A percentile compares a stretch with the other conserved stretches of the same genome.
Conservation (phyloP, 371 early-diverging fungal genomes). For the Circinella minor region DNA sequence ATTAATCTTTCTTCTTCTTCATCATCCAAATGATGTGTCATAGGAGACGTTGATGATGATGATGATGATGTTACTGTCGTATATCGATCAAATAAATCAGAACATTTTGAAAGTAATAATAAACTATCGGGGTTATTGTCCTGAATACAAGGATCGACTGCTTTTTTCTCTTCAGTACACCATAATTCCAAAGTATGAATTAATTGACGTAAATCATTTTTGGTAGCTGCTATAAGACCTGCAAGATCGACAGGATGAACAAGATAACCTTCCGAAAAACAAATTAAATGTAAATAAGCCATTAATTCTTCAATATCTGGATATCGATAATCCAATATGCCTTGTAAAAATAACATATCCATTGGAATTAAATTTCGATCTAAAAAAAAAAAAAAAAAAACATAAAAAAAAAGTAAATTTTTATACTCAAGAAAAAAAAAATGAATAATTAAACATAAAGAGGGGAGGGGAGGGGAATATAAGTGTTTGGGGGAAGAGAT, state of each 20-base stretch:
- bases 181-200: slow-evolving; percentile 40
- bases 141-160: no score
- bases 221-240: slow-evolving; percentile 24
- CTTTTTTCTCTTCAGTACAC: slow-evolving; percentile 16
- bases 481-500: no score
- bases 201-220: slow-evolving; percentile 33
- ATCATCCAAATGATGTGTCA: not conserved
- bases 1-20: not conserved
- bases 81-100: slow-evolving; percentile 7
- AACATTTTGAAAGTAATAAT: not conserved
- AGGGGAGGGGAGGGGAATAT: not conserved
- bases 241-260: slow-evolving; percentile 31
- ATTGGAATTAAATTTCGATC: slow-evolving; percentile 34
- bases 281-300: slow-evolving; percentile 39
- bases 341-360: slow-evolving; percentile 29
- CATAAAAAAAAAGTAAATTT: not conserved
- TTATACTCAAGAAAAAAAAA: not conserved
- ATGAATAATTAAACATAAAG: not conserved
- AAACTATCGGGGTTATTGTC: no score
- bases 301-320: slow-evolving; percentile 25
- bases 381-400: not conserved
- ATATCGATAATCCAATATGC: slow-evolving; percentile 18
- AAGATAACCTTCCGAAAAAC: slow-evolving; percentile 31
- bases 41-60: no score
- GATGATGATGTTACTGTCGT: not conserved